Evolutionary conservation across 805 yeast genomes (phyloP).

Genomic region (Candida nemodendra): DNA sequence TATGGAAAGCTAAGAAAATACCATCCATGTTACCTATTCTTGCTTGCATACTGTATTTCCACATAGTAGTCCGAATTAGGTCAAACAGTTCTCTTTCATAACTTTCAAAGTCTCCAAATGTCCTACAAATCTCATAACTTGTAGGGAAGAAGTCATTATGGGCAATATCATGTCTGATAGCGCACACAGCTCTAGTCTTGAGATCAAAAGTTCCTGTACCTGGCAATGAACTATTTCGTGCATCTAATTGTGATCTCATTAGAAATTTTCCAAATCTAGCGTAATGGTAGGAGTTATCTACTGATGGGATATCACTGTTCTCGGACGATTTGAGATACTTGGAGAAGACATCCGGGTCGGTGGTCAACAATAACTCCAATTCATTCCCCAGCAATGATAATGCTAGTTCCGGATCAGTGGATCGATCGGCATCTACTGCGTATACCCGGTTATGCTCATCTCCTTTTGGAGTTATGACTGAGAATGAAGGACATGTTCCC

Average conservation of each 20-base stretch:
- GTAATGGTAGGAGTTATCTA: conserved; percentile 57
- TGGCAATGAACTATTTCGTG: conserved; percentile 71
- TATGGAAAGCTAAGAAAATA: conserved; percentile 88
- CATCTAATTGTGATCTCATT: conserved; percentile 89
- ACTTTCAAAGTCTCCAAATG: conserved; percentile 71
- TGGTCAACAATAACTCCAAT: conserved; percentile 73
- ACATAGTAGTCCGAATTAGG: conserved; percentile 67
- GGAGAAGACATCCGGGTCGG: conserved; percentile 50
- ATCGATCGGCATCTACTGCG: conserved; percentile 70
- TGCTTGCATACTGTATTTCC: conserved; percentile 89
- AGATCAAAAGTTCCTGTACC: conserved; percentile 91
- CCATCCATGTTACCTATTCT: conserved; percentile 98
- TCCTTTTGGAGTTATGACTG: conserved; percentile 50
- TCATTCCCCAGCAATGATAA: conserved; percentile 76
- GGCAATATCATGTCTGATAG: conserved; percentile 75
- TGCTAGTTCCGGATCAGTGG: conserved; percentile 63
- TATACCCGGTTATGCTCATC: conserved; percentile 31
- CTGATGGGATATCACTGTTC: conserved; percentile 4
- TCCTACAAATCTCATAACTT: conserved; percentile 63
- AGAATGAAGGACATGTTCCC: conserved; percentile 51
- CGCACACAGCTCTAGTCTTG: conserved; percentile 87
- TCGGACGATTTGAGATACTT: conserved; percentile 29
- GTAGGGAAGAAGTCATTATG: conserved; percentile 53
- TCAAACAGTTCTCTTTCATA: conserved; percentile 79
- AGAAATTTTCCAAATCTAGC: conserved; percentile 66